Base-by-base conservation (phyloP, 129 eudicot species). In the Lactuca saligna region DNA sequence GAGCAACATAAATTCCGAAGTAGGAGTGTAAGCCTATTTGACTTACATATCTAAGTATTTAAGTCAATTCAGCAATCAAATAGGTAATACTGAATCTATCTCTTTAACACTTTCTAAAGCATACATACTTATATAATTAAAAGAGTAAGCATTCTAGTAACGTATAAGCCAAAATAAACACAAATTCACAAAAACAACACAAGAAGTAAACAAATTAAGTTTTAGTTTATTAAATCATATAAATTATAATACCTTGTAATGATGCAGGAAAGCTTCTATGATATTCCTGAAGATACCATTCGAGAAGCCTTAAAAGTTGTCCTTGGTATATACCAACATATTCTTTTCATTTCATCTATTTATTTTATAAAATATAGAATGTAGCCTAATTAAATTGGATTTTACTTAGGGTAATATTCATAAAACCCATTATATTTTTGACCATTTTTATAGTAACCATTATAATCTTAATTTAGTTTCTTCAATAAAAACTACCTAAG, bases 231-330 rank as follows among this genome's bases (percentile, higher is more conserved):
- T 17, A 4, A 61, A 38, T 16, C 51, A 46, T 46, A 46, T 46
- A 46, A 46, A 46, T 10, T 46, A 42, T 46, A 38, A 13, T 17
- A 54, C 3, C 11, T 56, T 69, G 20, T 61, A 7, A 38, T 38
- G 50, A 54, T 15, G 65, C 85, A 90, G 97, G 97, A 90, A 72
- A 87, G 87, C 34, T 90, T 84, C 82, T 91, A 82, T n/a, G 88
- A 88, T 69, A 91, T 91, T 65, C 96, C 97, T 3, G 96, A 88
- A 56, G 96, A 88, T 62, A 81, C 79, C 48, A 91, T 91, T 39
- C 96, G 96, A 51, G 96, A 88, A 76, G 97, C 97, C 4, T 67
- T 91, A 68, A 84, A 79, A 78, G 87, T 86, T 55, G 82, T 85
- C 69, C 65, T 91, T 51, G 97, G 97, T 91, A 86, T 54, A 14